Percentiles rank a stretch among this genome's conserved stretches.
phyloP scores from a whole-genome alignment of 768 basidiomycete genomes.

The Pisolithus sp. region DNA sequence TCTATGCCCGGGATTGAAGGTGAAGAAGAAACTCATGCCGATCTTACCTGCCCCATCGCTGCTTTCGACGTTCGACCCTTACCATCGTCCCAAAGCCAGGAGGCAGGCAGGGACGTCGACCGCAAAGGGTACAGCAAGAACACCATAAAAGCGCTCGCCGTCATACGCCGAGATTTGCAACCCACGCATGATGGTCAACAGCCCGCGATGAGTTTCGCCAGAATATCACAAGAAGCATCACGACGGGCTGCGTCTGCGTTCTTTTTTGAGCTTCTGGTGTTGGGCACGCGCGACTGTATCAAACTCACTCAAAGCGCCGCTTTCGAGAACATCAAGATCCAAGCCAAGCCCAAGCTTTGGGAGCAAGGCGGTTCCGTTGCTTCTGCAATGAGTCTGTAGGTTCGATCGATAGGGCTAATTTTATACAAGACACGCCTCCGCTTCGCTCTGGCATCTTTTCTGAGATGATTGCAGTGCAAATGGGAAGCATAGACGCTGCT shows the following conservation, averaged over 20 bases:
- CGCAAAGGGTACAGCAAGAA: conserved; percentile 82
- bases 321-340: conserved; percentile 82
- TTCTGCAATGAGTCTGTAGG: conserved; percentile 36
- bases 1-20: conserved; percentile 63
- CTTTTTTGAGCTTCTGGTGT: conserved; percentile 95
- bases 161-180: conserved; percentile 69
- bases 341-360: conserved; percentile 81
- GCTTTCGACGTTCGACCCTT: conserved; percentile 64
- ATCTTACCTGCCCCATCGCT: conserved; percentile 71
- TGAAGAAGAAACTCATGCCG: conserved; percentile 60
- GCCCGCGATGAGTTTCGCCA: conserved; percentile 69
- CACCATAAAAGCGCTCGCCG: conserved; percentile 73
- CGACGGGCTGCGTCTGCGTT: conserved; percentile 90
- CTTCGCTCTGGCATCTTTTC: no score
- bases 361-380: conserved; percentile 52
- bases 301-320: conserved; percentile 66
- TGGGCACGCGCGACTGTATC: conserved; percentile 89
- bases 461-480: no score
- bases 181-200: conserved; percentile 46
- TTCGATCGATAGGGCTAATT: no score
- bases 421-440: no score
- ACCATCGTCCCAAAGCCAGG: conserved; percentile 44
- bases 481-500: no score
- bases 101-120: conserved; percentile 42
- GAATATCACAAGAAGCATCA: conserved; percentile 78